These are phyloP conservation scores for Myriangium duriaei DNA, from an alignment of 2,329 filamentous ascomycete genomes.

Conservation along the genomic window DNA sequence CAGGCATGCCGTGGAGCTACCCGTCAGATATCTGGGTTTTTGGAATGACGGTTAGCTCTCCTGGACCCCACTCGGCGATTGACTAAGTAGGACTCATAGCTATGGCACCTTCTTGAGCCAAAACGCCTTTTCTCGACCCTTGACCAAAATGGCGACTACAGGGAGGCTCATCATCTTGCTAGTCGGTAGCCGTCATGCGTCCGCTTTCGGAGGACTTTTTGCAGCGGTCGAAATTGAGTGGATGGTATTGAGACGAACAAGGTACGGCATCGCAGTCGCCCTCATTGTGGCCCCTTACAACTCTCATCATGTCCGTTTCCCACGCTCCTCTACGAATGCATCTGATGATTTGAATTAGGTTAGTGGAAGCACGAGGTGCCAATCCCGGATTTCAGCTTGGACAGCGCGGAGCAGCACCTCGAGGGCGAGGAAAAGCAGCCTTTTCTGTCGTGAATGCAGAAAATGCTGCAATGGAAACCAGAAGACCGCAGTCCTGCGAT, in stretches of 20 bases:
- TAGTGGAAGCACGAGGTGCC: conserved; percentile 4
- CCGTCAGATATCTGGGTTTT: conserved; percentile 28
- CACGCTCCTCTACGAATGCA: no score
- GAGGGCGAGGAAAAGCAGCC: conserved; percentile 15
- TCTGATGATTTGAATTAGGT: conserved; percentile 1
- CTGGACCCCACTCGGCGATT: not conserved
- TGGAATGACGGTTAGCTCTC: conserved; percentile 23
- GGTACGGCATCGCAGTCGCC: conserved; percentile 8
- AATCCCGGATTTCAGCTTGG: conserved; percentile 2
- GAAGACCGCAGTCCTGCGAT: conserved; percentile 19
- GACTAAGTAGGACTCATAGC: conserved; percentile 13
- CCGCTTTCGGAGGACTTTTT: conserved; percentile 25
- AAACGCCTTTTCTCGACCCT: conserved; percentile 21
- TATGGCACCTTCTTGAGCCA: conserved; percentile 28
- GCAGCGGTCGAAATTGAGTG: conserved; percentile 18
- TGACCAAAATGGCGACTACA: conserved; percentile 17
- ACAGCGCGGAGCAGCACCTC: conserved; percentile 2
- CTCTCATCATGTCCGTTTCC: no score
- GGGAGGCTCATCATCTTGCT: conserved; percentile 15
- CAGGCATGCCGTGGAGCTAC: conserved; percentile 25
- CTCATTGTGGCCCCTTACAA: not conserved
- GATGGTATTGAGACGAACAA: conserved; percentile 19
- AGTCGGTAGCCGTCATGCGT: conserved; percentile 28
- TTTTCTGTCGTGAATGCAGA: conserved; percentile 23
- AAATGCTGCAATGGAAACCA: conserved; percentile 26